phyloP scores from a whole-genome alignment of 495 filamentous ascomycete species.

The Penicillium crystallinum region DNA sequence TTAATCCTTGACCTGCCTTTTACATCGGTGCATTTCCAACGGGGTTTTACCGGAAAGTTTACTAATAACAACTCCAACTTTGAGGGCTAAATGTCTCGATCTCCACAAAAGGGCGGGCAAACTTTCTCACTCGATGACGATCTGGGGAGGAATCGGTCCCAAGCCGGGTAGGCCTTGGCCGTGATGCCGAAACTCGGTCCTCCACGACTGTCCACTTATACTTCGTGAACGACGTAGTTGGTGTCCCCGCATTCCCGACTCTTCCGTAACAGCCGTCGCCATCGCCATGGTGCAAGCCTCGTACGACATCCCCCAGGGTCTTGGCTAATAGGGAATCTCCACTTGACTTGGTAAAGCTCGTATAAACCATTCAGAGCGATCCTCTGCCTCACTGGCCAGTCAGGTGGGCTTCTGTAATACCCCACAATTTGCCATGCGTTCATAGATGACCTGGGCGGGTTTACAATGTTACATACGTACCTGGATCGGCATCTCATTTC shows the following conservation, averaged over 20 bases:
- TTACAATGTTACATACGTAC: conserved; percentile 7
- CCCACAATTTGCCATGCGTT: conserved; percentile 16
- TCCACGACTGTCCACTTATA: not conserved
- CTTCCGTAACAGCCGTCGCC: conserved; percentile 2
- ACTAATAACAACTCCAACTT: no score
- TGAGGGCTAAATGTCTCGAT: not conserved
- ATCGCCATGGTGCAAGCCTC: not conserved
- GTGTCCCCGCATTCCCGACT: conserved; percentile 5
- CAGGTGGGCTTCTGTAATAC: conserved; percentile 11
- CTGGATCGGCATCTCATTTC: conserved; percentile 16
- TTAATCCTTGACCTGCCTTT: not conserved
- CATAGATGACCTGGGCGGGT: conserved; percentile 6
- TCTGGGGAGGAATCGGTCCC: not conserved
- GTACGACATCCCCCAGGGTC: conserved; percentile 13
- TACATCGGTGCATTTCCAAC: not conserved
- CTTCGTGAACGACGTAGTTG: not conserved
- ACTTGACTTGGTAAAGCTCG: not conserved
- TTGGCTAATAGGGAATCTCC: conserved; percentile 3
- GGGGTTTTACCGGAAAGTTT: conserved; percentile 16
- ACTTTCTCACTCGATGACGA: conserved; percentile 8
- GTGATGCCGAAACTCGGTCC: conserved; percentile 2
- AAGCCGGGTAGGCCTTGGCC: conserved; percentile 1
- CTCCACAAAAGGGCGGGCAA: conserved; percentile 15
- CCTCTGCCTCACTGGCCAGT: not conserved
- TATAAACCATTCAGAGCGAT: conserved; percentile 5